Evolutionary conservation across 768 basidiomycete species (phyloP), one percentile per base, ranked within the genome.

Genomic region (Guyanaporus albipodus): DNA sequence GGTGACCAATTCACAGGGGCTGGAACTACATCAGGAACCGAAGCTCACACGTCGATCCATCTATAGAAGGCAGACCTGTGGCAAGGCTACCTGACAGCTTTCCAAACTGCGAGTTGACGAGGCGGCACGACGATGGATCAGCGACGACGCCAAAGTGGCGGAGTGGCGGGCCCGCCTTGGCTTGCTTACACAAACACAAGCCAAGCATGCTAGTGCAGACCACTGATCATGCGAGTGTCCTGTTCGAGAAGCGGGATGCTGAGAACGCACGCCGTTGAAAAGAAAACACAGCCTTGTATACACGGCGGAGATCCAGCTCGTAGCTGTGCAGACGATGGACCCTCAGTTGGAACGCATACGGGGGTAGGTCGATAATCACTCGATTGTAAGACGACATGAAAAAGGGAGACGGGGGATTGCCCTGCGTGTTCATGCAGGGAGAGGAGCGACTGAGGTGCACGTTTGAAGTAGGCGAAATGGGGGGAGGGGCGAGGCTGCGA

Each of bases 21-120:
- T 32, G n/a, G 37, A 58, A 37, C 50, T 32, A 44, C 37, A 54
- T 59, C 52, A 54, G 54, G 62, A 53, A 62, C 56, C 50, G 53
- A 56, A 61, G 53, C 51, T 62, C 56, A 36, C 37, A 38, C 42
- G 57, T 57, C 53, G 61, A 62, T 62, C 61, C 47, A n/a, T n/a
- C 42, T 42, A 42, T 48, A 61, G 57, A 58, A 64, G n/a, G 54
- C 33, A 10, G 26, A 26, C 52, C 45, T 11, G 46, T 24, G 55
- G 60, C 19, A 53, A 42, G 47, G 35, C 19, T 4, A 22, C 54
- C 59, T 54, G 45, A 48, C 54, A 46, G 31, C 39, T 48, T 51
- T 56, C 35, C 49, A 48, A 45, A 46, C 38, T 38, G 46, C 43
- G 51, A 52, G n/a, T n/a, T n/a, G 44, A 46, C 36, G 49, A 44